Evolutionary conservation across 495 filamentous ascomycete genomes (phyloP), one percentile per base, ranked within the genome.

Genomic region (Penicillium ochrochloron): DNA sequence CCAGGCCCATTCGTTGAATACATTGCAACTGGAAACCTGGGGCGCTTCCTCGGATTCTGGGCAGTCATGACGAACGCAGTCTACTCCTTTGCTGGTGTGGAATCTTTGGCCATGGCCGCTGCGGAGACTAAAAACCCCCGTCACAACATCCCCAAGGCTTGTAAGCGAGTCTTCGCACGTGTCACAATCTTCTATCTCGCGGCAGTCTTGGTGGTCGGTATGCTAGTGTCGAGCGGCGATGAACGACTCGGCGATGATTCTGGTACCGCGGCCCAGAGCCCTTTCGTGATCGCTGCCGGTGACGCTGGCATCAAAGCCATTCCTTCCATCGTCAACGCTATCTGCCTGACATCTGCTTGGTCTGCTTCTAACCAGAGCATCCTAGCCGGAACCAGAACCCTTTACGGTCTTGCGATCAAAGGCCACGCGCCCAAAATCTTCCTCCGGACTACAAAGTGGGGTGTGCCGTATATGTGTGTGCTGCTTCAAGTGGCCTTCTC

Each of bases 391-490:
- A 81, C 82, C 0, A 70, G 83, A 55, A 75, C 80, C 6, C 66
- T 85, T 1, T 84, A 82, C 44, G 71, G 80, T 58, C 74, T 82
- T 23, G 80, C 80, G 5, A 56, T 79, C 44, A 76, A 82, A 25
- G 75, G 78, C 15, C 79, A 82, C 59, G 81, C 81, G 1, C 79
- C 81, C 11, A 73, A 68, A 41, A 63, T 82, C 46, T 82, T 88
- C 68, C 74, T 89, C 12, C 70, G 77, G 1, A 89, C 86, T 2
- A 88, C 82, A 44, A 82, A 78, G 25, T 84, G 84, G 75, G 89
- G 89, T 50, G 84, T 87, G 6, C 86, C 87, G 3, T 88, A 86
- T 59, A 78, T 80, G 65, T 87, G 85, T 63, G 84, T 87, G 2
- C 48, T 78, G 9, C 63, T 85, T 41, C 85, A 85, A 57, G 70